phyloP scores from a whole-genome alignment of 2,329 filamentous ascomycete species.

The Fusarium sulawesiense region DNA sequence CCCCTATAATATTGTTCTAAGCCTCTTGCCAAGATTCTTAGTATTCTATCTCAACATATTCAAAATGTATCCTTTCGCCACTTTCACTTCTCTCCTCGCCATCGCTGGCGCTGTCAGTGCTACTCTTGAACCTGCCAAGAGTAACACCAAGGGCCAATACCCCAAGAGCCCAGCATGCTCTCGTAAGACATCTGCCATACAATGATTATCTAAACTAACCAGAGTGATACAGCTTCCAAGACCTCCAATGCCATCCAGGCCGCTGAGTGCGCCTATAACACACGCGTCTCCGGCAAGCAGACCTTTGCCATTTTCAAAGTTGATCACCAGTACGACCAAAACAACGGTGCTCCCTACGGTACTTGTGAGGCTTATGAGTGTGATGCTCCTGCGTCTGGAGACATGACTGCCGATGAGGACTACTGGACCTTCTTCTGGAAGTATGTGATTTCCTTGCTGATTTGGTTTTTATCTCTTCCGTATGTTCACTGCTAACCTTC shows the following conservation, averaged over 20 bases:
- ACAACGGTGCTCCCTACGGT: slow-evolving; percentile 43
- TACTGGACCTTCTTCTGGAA: slow-evolving; percentile 47
- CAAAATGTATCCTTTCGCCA: slow-evolving; percentile 40
- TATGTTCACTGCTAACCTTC: neutral
- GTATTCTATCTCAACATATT: neutral
- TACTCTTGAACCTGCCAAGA: slow-evolving; percentile 41
- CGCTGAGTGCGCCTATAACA: slow-evolving; percentile 44
- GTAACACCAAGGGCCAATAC: slow-evolving; percentile 44
- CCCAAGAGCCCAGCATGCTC: slow-evolving; percentile 36
- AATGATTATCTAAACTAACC: rapidly evolving
- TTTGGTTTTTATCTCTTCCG: rapidly evolving
- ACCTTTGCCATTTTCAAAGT: slow-evolving; percentile 43
- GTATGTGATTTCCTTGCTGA: slow-evolving; percentile 15
- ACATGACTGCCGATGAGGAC: slow-evolving; percentile 30
- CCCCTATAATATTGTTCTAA: neutral
- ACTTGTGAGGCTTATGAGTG: slow-evolving; percentile 41
- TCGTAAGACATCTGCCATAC: slow-evolving; percentile 5
- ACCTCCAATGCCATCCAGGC: slow-evolving; percentile 42
- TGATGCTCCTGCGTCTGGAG: slow-evolving; percentile 25
- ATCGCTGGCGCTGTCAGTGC: slow-evolving; percentile 36
- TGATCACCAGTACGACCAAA: slow-evolving; percentile 42
- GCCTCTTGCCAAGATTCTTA: neutral
- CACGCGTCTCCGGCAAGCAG: slow-evolving; percentile 41
- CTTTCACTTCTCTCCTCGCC: slow-evolving; percentile 37
- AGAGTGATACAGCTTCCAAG: slow-evolving; percentile 33